Base-by-base conservation (phyloP, 352 stramenopile species). In the Blastocystis sp. region DNA sequence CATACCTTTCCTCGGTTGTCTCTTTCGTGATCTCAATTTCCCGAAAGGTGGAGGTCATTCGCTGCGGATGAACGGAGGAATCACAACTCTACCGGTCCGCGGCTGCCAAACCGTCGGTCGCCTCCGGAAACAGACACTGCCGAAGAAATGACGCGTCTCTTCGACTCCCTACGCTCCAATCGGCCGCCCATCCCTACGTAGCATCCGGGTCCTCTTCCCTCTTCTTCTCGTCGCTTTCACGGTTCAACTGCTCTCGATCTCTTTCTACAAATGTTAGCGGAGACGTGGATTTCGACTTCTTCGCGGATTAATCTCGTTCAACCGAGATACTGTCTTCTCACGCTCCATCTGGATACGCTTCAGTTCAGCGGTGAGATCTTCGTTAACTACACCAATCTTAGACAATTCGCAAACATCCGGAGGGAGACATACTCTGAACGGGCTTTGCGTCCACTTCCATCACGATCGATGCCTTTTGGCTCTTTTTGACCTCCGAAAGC, bases 301-400 rank as follows among this genome's bases (percentile, higher is more conserved):
- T 61, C 46, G 40, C 16, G 67, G 67, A 38, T 78, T 61, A 57
- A 78, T 78, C 21, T 78, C 67, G 57, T 78, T 78, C 27, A 78
- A 38, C 56, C 42, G 67, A 44, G 4, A 57, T 38, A 34, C n/a
- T 46, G 32, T 59, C n/a, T 78, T 78, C 27, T 78, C 67, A 63
- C 67, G 67, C n/a, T 78, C 67, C 40, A 61, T 57, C 38, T 78
- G 46, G 21, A 78, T 78, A 34, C 67, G 46, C 16, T 46, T 42
- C n/a, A 78, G 49, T 40, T 78, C 42, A 16, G 42, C 29, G 38
- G 38, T 61, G 24, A 78, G 11, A 78, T 78, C 67, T 56, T 78
- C 67, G 0, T 38, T 46, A 38, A 56, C 67, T 78, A 78, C 67
- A 78, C 24, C 27, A 16, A 61, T 27, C 18, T n/a, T 42, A 18